Evolutionary conservation across 2,329 filamentous ascomycete genomes (phyloP).

Genomic region (Coniochaeta sp.): DNA sequence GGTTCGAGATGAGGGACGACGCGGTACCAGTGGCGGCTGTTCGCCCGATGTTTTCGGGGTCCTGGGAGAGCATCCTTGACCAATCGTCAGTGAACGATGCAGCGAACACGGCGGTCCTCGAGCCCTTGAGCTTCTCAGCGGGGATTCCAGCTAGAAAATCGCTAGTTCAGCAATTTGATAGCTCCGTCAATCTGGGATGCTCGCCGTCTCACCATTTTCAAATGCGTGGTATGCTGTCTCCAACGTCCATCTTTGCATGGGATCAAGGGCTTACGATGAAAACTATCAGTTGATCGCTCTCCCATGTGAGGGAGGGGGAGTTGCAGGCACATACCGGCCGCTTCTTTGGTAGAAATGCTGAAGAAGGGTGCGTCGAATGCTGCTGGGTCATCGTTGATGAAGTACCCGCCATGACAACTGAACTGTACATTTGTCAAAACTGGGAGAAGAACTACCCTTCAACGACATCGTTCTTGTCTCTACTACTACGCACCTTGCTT

Average conservation of each 20-base stretch:
- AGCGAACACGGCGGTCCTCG: constrained; percentile 12
- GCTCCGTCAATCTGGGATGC: too few species aligned
- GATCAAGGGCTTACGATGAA: constrained; percentile 10
- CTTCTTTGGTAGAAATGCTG: constrained; percentile 12
- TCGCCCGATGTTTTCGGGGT: too few species aligned
- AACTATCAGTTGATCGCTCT: too few species aligned
- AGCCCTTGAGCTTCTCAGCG: constrained; percentile 5
- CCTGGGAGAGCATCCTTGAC: too few species aligned
- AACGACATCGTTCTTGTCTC: too few species aligned
- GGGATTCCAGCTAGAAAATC: not conserved
- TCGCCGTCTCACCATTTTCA: constrained; percentile 14
- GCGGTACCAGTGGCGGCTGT: too few species aligned
- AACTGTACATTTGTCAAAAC: not conserved
- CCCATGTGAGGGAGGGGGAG: too few species aligned
- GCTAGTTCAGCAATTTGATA: not conserved
- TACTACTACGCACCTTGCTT: too few species aligned
- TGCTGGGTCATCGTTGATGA: constrained; percentile 13
- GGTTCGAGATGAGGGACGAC: constrained; percentile 28
- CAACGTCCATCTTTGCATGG: constrained; percentile 13
- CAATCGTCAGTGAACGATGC: constrained; percentile 20
- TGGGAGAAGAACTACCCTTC: too few species aligned
- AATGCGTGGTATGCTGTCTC: constrained; percentile 18
- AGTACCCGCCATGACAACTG: constrained; percentile 22
- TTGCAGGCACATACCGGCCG: too few species aligned
- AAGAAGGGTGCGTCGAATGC: constrained; percentile 22